Conservation (phyloP, 352 stramenopile genomes). For the Pythium periplocum region DNA sequence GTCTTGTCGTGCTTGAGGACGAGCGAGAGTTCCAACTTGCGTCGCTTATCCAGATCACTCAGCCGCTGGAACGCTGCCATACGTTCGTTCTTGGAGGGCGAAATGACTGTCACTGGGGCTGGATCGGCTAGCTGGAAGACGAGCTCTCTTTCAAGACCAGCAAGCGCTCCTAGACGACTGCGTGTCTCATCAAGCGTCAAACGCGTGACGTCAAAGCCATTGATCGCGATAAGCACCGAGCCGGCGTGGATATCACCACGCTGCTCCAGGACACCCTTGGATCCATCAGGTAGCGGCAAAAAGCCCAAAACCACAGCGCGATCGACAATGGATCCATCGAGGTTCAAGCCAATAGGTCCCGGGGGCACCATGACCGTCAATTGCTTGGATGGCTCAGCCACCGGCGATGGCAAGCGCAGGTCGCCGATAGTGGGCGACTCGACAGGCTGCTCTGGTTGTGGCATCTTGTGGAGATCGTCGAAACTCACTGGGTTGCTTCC, state of each 20-base stretch:
- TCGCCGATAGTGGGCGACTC: conserved; percentile 21
- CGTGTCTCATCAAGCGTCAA: conserved; percentile 31
- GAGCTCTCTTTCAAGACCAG: conserved; percentile 28
- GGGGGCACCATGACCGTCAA: conserved; percentile 39
- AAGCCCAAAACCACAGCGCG: conserved; percentile 65
- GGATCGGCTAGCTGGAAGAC: conserved; percentile 39
- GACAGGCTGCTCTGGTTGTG: background rate
- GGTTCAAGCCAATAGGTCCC: conserved; percentile 58
- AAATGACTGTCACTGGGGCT: conserved; percentile 1
- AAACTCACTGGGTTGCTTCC: conserved; percentile 2
- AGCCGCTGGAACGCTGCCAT: conserved; percentile 14
- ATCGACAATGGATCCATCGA: conserved; percentile 43
- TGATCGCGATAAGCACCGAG: conserved; percentile 58
- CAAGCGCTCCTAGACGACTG: conserved; percentile 35
- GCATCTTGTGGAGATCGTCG: background rate
- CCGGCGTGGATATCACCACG: conserved; percentile 47
- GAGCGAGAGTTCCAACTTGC: conserved; percentile 56
- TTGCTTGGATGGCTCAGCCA: conserved; percentile 7
- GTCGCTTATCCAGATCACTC: conserved; percentile 45
- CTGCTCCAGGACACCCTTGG: conserved; percentile 39
- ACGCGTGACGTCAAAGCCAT: conserved; percentile 56
- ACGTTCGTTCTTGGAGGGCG: conserved; percentile 5
- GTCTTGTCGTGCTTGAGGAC: conserved; percentile 59
- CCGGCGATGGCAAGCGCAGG: no score
- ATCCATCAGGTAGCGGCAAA: conserved; percentile 46